Base-by-base conservation (phyloP, 1,284 basidiomycete species). In the Puccinia horiana region DNA sequence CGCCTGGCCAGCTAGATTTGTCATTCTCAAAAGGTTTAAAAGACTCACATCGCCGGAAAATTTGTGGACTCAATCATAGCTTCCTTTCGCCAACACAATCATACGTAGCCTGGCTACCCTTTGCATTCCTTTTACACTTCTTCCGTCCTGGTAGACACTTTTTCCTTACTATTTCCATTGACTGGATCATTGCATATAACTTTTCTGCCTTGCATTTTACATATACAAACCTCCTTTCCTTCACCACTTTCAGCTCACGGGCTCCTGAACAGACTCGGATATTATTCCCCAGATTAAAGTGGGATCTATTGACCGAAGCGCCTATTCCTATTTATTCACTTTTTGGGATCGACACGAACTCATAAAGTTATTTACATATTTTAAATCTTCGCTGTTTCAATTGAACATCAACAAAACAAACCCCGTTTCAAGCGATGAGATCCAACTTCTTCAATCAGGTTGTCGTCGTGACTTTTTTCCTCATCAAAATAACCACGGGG, bases 81-180 rank as follows among this genome's bases (percentile, higher is more conserved):
- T 12, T 12, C 56, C 12, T 61, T 58, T 35, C 56, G 56, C 56
- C 29, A 61, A 29, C 56, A 29, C 14, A 61, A 61, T 23, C 44
- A n/a, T 61, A 29, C 32, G 44, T 29, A 61, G 56, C 56, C 56
- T 3, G 32, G 29, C 56, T 32, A 32, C 20, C 56, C 56, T 11
- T 61, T 61, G 56, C 56, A 61, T 61, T 61, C 56, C 32, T 61
- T 61, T 61, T 61, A 61, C 0, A 61, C 18, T 61, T 61, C 56
- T 12, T 18, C 56, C 29, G 56, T 61, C 56, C 56, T 35, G 23
- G 56, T 12, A 29, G 56, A 61, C 56, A 61, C 56, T 11, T 61
- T 61, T 32, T 29, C 18, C 52, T 61, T 16, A 61, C 56, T 29
- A 8, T 61, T 61, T 61, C 56, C 32, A 61, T 32, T 61, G 56